Base-by-base conservation (phyloP, 208 protist genomes). In the Spongospora subterranea region DNA sequence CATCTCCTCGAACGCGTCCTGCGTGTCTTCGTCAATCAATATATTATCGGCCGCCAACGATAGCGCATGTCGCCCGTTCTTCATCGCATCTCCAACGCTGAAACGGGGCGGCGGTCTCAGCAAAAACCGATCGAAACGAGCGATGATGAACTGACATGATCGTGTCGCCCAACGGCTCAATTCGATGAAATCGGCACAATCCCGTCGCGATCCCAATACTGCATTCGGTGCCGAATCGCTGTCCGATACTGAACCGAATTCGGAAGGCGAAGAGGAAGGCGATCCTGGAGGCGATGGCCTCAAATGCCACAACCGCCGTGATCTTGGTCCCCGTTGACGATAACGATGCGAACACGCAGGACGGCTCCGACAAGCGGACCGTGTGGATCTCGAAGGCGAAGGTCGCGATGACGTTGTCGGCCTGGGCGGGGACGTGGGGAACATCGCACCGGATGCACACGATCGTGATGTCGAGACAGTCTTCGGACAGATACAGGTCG, bases 241-340 rank as follows among this genome's bases (percentile, higher is more conserved):
- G 17, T 39, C 35, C 6, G 11, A 82, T 35, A 43, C 71, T 6
- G 71, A 35, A 20, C 40, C 35, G 40, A 17, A 82, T 35, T 20
- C 71, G 71, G 71, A 82, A 43, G 6, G 71, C 71, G 71, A 82
- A 82, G 6, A 82, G 17, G 71, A 82, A 82, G n/a, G 71, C 71
- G 17, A 82, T 20, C 17, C 17, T 20, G 17, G 71, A 43, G 17
- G 17, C 6, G 71, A 20, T n/a, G 17, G n/a, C 6, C n/a, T 82
- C 17, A 35, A 82, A 35, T 6, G 71, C 71, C 6, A 82, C 71
- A 6, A 82, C 35, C 71, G 71, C 71, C 71, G n/a, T 45, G 6
- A 82, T 20, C 17, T 35, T 6, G 17, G 35, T 35, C 13, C 71
- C 71, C 6, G 6, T 45, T n/a, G 71, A 82, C 17, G 71, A 82